These are phyloP conservation scores for Colletotrichum sp. DNA, from an alignment of 2,329 filamentous ascomycete species.

Conservation along the genomic window DNA sequence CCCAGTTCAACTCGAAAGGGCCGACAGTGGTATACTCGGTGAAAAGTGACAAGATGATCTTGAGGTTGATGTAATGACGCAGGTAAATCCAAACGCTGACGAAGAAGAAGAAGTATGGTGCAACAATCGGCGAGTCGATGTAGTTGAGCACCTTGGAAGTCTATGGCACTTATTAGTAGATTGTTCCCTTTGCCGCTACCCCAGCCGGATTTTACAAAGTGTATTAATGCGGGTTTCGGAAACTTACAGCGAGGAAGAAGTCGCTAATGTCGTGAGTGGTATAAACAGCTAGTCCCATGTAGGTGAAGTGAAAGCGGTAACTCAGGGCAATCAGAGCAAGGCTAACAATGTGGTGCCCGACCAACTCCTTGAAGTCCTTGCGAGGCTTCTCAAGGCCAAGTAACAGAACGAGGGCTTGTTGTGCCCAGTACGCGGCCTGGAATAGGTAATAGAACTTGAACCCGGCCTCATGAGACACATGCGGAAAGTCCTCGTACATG, in stretches of 20 bases:
- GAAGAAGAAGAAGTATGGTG: slow-evolving; percentile 84
- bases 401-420: slow-evolving; percentile 88
- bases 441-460: slow-evolving; percentile 98
- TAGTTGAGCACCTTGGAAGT: slow-evolving; percentile 94
- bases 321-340: slow-evolving; percentile 82
- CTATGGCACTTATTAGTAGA: slow-evolving; percentile 43
- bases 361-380: slow-evolving; percentile 94
- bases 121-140: slow-evolving; percentile 78
- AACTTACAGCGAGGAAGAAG: slow-evolving; percentile 88
- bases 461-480: slow-evolving; percentile 76
- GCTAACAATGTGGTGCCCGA: slow-evolving; percentile 90
- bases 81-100: slow-evolving; percentile 87
- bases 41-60: slow-evolving; percentile 77
- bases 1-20: slow-evolving; percentile 79
- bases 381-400: slow-evolving; percentile 90
- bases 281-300: slow-evolving; percentile 92
- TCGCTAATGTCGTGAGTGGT: slow-evolving; percentile 94
- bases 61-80: slow-evolving; percentile 83
- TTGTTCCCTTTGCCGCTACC: background rate
- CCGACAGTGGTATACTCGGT: slow-evolving; percentile 78
- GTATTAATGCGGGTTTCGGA: background rate
- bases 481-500: slow-evolving; percentile 91
- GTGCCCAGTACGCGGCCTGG: slow-evolving; percentile 93
- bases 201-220: background rate
- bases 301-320: slow-evolving; percentile 96